A percentile compares a stretch with the other conserved stretches of the same genome.
phyloP scores from a whole-genome alignment of 1,284 basidiomycete genomes.

The Cutaneotrichosporon sp. region DNA sequence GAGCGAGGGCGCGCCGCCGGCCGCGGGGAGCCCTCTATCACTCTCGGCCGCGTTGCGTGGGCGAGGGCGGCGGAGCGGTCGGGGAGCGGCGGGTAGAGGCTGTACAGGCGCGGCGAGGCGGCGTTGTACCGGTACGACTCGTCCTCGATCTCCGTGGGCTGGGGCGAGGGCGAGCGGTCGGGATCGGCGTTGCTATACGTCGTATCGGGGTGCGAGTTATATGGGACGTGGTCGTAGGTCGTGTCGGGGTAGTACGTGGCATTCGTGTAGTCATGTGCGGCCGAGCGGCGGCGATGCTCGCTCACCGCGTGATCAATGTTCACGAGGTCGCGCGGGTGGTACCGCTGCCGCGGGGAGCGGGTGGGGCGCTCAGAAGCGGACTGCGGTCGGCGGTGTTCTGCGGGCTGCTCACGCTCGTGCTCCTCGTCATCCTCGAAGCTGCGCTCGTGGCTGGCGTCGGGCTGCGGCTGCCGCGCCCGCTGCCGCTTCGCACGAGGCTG shows the following conservation, averaged over 20 bases:
- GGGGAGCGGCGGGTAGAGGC: constrained; percentile 17
- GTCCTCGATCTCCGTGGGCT: constrained; percentile 6
- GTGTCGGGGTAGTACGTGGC: background rate
- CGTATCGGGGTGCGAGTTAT: too few species aligned
- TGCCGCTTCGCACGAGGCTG: background rate
- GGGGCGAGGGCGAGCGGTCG: background rate
- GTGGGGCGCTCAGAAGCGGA: background rate
- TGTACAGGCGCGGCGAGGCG: background rate
- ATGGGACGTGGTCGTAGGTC: too few species aligned
- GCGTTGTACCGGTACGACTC: constrained; percentile 14
- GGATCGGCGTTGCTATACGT: background rate
- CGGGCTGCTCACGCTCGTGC: background rate
- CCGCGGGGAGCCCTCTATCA: constrained; percentile 13
- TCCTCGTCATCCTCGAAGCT: background rate
- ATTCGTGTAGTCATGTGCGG: background rate
- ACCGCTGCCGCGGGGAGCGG: background rate
- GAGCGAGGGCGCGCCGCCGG: constrained; percentile 6
- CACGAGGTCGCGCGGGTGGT: background rate
- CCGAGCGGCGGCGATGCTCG: background rate
- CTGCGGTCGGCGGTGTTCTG: background rate
- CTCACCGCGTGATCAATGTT: background rate
- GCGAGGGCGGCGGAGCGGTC: constrained; percentile 8
- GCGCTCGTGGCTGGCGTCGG: background rate
- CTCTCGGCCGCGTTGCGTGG: background rate
- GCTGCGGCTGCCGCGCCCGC: background rate